Evolutionary conservation across 176 grass and related monocot genomes (phyloP).

Genomic region (Urochloa ruziziensis): DNA sequence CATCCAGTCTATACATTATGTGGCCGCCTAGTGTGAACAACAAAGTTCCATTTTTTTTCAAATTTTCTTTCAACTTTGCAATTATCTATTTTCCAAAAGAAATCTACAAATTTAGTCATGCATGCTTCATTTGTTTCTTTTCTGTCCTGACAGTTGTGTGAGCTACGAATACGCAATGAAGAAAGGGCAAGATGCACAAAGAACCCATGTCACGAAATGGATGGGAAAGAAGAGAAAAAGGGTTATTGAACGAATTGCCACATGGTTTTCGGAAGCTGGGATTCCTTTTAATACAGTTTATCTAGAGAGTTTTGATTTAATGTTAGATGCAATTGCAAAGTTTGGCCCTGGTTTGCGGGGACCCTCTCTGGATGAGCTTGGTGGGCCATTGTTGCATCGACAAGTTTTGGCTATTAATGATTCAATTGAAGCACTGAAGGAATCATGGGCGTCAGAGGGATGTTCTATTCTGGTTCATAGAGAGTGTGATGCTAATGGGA

Average conservation of each 20-base stretch:
- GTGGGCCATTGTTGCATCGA: neutral
- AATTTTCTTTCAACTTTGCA: neutral
- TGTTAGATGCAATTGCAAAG: neutral
- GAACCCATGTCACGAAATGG: neutral
- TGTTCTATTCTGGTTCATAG: constrained; percentile 5
- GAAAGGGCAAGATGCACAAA: neutral
- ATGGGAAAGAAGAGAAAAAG: neutral
- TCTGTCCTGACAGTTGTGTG: neutral
- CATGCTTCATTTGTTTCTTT: no score
- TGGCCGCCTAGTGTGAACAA: no score
- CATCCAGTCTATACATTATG: neutral
- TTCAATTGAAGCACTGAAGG: neutral
- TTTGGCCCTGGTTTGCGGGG: neutral
- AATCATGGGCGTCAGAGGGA: neutral
- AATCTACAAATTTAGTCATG: no score
- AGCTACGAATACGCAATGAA: neutral
- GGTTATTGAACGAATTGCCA: neutral
- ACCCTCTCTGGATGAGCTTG: neutral
- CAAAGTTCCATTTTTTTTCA: no score
- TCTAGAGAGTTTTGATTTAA: constrained; percentile 4
- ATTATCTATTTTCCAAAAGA: no score
- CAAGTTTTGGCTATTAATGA: neutral
- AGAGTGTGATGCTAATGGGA: neutral
- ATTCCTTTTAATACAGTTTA: neutral
- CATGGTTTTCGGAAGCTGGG: constrained; percentile 4